phyloP scores from a whole-genome alignment of 2,329 filamentous ascomycete genomes.

The Aspergillus eucalypticola region DNA sequence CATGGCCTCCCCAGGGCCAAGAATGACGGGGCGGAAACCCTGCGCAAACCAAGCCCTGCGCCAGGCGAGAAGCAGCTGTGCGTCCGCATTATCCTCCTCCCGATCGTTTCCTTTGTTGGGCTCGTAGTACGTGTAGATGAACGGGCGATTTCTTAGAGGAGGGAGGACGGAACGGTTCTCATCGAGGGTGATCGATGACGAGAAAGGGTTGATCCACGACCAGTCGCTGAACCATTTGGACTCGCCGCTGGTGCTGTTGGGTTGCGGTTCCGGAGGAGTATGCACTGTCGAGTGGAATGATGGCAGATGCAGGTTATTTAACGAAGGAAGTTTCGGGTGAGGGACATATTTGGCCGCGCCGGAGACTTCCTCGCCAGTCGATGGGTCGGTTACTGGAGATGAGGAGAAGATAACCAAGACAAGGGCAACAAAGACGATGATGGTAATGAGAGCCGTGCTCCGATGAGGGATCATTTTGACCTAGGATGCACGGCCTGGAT shows the following conservation, averaged over 20 bases:
- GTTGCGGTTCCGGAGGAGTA: conserved; percentile 67
- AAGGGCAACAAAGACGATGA: conserved; percentile 46
- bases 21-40: conserved; percentile 81
- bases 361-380: conserved; percentile 24
- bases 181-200: conserved; percentile 74
- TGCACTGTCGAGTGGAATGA: conserved; percentile 72
- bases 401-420: conserved; percentile 49
- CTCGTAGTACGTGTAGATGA: conserved; percentile 92
- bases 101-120: conserved; percentile 63
- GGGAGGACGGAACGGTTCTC: conserved; percentile 82
- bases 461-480: conserved; percentile 43
- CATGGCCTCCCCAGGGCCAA: conserved; percentile 77
- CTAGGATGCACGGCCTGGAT: not conserved
- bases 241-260: conserved; percentile 73
- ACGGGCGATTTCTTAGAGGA: conserved; percentile 66
- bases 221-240: conserved; percentile 85
- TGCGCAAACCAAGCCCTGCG: conserved; percentile 93
- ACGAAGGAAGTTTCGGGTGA: conserved; percentile 43
- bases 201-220: conserved; percentile 90
- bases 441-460: conserved; percentile 43
- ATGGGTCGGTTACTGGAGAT: conserved; percentile 31
- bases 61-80: conserved; percentile 80
- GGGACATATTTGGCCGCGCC: conserved; percentile 36
- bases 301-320: conserved; percentile 58
- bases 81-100: conserved; percentile 69